Conservation (phyloP, 371 early-diverging fungal species). For the Rhizopus sp. region DNA sequence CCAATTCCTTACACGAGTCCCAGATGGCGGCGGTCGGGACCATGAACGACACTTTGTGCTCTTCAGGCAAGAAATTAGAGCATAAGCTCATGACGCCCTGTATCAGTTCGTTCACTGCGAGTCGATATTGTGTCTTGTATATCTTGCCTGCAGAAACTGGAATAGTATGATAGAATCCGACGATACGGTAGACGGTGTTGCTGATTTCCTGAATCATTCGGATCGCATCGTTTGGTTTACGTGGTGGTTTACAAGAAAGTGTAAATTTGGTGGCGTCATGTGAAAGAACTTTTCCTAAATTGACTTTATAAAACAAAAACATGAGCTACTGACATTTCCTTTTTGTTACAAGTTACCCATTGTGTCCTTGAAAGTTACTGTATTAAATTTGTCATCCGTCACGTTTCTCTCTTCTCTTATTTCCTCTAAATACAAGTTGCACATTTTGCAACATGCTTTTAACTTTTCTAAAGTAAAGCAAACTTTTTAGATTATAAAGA, state of each 20-base stretch:
- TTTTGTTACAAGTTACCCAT: conserved; percentile 23
- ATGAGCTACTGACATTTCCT: background rate
- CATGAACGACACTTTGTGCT: conserved; percentile 28
- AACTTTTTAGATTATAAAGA: background rate
- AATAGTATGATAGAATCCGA: conserved; percentile 44
- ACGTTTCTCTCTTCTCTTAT: conserved; percentile 28
- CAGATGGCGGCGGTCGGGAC: conserved; percentile 46
- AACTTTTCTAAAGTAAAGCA: conserved; percentile 24
- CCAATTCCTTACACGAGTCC: conserved; percentile 40
- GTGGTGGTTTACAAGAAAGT: conserved; percentile 53
- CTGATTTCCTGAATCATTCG: conserved; percentile 42
- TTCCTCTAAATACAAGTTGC: conserved; percentile 32
- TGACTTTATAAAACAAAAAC: conserved; percentile 14
- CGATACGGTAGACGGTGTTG: conserved; percentile 40
- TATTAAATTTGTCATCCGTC: conserved; percentile 25
- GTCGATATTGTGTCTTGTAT: conserved; percentile 27
- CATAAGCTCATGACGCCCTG: conserved; percentile 32
- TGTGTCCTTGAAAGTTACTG: conserved; percentile 27
- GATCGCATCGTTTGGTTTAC: conserved; percentile 38
- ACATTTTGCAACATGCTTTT: conserved; percentile 40
- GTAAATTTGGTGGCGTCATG: conserved; percentile 52
- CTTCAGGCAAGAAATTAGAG: conserved; percentile 26
- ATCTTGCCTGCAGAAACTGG: conserved; percentile 25
- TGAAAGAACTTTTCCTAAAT: conserved; percentile 39
- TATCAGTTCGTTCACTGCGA: conserved; percentile 23